These are phyloP conservation scores for Tieghemiomyces parasiticus DNA, from an alignment of 192 early-diverging fungal genomes.

Conservation along the genomic window DNA sequence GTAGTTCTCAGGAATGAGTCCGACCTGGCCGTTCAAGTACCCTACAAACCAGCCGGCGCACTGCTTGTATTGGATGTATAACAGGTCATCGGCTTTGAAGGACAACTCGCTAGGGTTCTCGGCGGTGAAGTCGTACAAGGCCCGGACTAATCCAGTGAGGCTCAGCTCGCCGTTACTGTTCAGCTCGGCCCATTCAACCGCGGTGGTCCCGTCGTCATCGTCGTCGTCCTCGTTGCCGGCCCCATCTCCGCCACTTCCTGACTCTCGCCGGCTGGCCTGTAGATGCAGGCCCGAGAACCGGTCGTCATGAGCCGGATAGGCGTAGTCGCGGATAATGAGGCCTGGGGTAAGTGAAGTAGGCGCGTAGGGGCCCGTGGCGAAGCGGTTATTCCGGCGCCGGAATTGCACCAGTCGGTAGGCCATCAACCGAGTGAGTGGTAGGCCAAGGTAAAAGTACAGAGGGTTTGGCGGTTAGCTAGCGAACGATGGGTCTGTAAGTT, in stretches of 20 bases:
- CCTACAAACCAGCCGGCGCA: constrained; percentile 65
- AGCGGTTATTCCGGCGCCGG: too few relatives aligned
- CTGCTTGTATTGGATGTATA: constrained; percentile 55
- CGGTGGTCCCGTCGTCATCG: too few relatives aligned
- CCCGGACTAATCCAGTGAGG: constrained; percentile 16
- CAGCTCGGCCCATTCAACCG: constrained; percentile 10
- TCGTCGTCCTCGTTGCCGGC: constrained; percentile 18
- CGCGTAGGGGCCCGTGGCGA: too few relatives aligned
- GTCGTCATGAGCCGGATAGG: constrained; percentile 23
- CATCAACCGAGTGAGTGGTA: too few relatives aligned
- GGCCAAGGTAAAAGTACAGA: too few relatives aligned
- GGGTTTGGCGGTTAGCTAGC: too few relatives aligned
- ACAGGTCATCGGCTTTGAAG: constrained; percentile 42
- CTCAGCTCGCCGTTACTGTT: not conserved
- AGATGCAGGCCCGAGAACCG: constrained; percentile 20
- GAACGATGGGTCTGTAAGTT: too few relatives aligned
- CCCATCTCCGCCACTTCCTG: constrained; percentile 17
- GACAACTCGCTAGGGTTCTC: constrained; percentile 51
- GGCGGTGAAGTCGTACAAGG: constrained; percentile 62
- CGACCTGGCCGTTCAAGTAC: constrained; percentile 41
- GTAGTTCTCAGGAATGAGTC: constrained; percentile 65
- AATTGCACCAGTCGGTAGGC: too few relatives aligned
- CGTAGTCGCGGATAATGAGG: constrained; percentile 27
- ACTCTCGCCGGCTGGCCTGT: too few relatives aligned
- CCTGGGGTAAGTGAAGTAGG: constrained; percentile 9